These are phyloP conservation scores for Cryptococcus wingfieldii DNA, from an alignment of 1,284 basidiomycete genomes.

Conservation along the genomic window DNA sequence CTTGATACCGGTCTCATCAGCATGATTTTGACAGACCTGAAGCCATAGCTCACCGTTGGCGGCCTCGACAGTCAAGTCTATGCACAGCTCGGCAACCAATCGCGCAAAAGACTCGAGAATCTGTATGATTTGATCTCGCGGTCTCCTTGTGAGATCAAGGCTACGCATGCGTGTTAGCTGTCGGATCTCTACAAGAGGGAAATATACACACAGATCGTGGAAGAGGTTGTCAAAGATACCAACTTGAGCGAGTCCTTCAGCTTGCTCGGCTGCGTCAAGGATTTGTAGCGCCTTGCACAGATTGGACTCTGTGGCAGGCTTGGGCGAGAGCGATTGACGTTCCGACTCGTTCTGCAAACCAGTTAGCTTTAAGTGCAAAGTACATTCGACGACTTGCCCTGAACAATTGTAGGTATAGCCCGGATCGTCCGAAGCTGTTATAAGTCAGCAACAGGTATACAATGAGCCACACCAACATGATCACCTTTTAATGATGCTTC, in stretches of 20 bases:
- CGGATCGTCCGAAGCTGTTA: slow-evolving; percentile 24
- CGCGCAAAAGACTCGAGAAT: slow-evolving; percentile 23
- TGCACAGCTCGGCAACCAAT: slow-evolving; percentile 13
- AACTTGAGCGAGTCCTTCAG: slow-evolving; percentile 3
- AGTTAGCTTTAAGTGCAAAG: too few relatives aligned
- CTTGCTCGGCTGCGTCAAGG: slow-evolving; percentile 9
- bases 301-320: background rate
- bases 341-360: slow-evolving; percentile 7
- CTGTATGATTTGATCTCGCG: slow-evolving; percentile 18
- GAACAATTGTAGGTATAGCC: slow-evolving; percentile 35
- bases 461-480: background rate
- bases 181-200: background rate
- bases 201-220: slow-evolving; percentile 13
- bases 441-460: background rate
- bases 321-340: background rate
- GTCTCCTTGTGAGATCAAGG: slow-evolving; percentile 28
- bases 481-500: slow-evolving; percentile 18
- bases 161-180: slow-evolving; percentile 7
- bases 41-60: slow-evolving; percentile 19
- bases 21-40: background rate
- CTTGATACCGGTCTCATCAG: background rate
- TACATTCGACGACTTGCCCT: slow-evolving; percentile 1
- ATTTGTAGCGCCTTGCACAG: slow-evolving; percentile 16
- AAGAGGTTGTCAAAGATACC: slow-evolving; percentile 17
- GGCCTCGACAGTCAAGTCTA: slow-evolving; percentile 22